Evolutionary conservation across 1,284 basidiomycete genomes (phyloP).

Genomic region (Lignosus rhinocerotis): DNA sequence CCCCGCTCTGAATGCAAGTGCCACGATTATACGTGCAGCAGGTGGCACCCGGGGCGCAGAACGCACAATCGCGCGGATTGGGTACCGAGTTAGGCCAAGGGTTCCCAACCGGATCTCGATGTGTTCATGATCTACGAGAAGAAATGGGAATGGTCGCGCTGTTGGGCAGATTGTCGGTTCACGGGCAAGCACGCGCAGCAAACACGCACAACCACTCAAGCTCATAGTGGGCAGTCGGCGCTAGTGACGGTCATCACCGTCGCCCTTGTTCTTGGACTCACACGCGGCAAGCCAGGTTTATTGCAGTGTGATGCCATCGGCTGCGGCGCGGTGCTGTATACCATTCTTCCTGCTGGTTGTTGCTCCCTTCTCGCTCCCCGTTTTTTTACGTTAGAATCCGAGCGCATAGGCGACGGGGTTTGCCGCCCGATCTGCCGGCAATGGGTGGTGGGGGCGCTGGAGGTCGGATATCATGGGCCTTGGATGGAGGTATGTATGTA

Average conservation of each 20-base stretch:
- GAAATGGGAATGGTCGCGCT: slow-evolving; percentile 1
- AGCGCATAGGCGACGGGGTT: not conserved
- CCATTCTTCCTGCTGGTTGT: not conserved
- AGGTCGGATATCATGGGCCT: not conserved
- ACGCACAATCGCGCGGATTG: not conserved
- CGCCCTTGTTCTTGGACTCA: slow-evolving; percentile 5
- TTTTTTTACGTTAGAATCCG: not conserved
- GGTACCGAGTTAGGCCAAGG: not conserved
- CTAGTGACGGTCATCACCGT: not conserved
- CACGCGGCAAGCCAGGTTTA: slow-evolving; percentile 1
- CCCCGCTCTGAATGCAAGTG: not conserved
- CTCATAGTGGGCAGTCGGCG: not conserved
- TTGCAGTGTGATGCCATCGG: not conserved
- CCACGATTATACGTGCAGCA: not conserved
- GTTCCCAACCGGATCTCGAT: slow-evolving; percentile 8
- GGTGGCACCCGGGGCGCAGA: not conserved
- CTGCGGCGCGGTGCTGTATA: not conserved
- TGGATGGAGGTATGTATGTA: too few species aligned
- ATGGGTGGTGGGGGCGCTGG: not conserved
- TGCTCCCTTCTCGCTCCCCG: not conserved
- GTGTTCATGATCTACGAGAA: slow-evolving; percentile 11
- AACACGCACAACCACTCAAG: not conserved
- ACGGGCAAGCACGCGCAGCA: slow-evolving; percentile 2
- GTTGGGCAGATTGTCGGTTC: not conserved
- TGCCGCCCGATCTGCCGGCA: too few species aligned